Percentiles rank a stretch among this genome's conserved stretches.
phyloP scores from a whole-genome alignment of 1,284 basidiomycete genomes.

The Naganishia sp. region DNA sequence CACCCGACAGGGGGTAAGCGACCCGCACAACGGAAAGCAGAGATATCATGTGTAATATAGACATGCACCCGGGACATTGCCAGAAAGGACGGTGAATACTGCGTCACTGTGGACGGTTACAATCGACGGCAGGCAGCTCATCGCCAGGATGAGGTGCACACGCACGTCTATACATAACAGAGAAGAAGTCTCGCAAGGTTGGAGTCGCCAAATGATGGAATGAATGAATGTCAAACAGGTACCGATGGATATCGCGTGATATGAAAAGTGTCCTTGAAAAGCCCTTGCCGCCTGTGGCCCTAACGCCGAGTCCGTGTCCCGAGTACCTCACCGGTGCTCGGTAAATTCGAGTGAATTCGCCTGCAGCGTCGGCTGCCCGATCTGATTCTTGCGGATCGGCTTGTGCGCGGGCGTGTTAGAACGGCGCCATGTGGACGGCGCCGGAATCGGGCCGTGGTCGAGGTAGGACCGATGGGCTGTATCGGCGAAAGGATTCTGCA shows the following conservation, averaged over 20 bases:
- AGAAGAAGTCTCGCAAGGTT: background rate
- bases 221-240: slow-evolving; percentile 12
- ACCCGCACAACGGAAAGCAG: no score
- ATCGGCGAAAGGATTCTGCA: slow-evolving; percentile 53
- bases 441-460: slow-evolving; percentile 27
- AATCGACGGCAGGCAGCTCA: slow-evolving; percentile 4
- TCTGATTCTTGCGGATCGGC: slow-evolving; percentile 51
- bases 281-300: background rate
- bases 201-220: background rate
- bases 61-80: slow-evolving; percentile 7
- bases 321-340: slow-evolving; percentile 38
- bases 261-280: slow-evolving; percentile 17
- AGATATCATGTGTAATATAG: slow-evolving; percentile 1
- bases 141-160: slow-evolving; percentile 19
- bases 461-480: slow-evolving; percentile 47
- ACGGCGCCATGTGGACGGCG: slow-evolving; percentile 22
- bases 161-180: background rate
- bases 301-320: background rate
- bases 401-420: slow-evolving; percentile 6
- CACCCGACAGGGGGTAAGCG: no score
- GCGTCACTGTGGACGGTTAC: background rate
- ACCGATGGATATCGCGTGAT: slow-evolving; percentile 2
- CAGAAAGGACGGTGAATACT: slow-evolving; percentile 1
- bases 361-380: slow-evolving; percentile 52
- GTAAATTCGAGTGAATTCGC: slow-evolving; percentile 53